These are phyloP conservation scores for Crataegus laevigata DNA, from an alignment of 306 rosid species.

Conservation along the genomic window DNA sequence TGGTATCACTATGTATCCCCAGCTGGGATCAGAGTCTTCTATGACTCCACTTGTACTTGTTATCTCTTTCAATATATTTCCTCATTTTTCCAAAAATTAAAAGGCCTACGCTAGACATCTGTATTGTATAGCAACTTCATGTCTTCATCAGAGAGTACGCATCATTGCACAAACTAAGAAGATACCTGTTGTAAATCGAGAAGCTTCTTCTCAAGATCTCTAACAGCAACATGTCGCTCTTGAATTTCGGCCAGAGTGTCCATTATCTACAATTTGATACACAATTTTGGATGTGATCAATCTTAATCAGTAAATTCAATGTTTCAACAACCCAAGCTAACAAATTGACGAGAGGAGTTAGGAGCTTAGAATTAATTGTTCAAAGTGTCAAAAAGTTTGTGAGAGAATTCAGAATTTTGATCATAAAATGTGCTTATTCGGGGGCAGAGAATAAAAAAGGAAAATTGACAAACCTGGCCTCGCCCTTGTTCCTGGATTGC, in stretches of 20 bases:
- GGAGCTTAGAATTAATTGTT: neutral
- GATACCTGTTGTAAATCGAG: conserved; percentile 84
- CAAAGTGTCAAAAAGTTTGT: neutral
- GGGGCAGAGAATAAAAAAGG: neutral
- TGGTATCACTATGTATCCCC: no score
- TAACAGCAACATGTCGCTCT: conserved; percentile 88
- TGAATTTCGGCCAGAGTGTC: conserved; percentile 94
- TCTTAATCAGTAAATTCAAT: neutral
- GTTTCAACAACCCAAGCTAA: neutral
- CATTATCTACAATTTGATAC: conserved; percentile 46
- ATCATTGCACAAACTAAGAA: conserved; percentile 1
- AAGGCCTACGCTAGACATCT: neutral
- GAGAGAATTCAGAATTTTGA: neutral
- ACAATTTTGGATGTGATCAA: neutral
- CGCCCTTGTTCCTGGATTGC: conserved; percentile 96
- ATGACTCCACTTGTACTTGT: no score
- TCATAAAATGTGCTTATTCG: neutral
- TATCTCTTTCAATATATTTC: no score
- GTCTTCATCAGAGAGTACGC: neutral
- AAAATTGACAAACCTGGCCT: conserved; percentile 63
- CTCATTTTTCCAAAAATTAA: no score
- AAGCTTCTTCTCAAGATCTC: conserved; percentile 85
- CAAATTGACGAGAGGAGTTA: neutral
- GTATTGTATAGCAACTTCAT: neutral
- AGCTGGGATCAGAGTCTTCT: no score